Evolutionary conservation across 371 early-diverging fungal genomes (phyloP).

Genomic region (Entomophthora muscae): DNA sequence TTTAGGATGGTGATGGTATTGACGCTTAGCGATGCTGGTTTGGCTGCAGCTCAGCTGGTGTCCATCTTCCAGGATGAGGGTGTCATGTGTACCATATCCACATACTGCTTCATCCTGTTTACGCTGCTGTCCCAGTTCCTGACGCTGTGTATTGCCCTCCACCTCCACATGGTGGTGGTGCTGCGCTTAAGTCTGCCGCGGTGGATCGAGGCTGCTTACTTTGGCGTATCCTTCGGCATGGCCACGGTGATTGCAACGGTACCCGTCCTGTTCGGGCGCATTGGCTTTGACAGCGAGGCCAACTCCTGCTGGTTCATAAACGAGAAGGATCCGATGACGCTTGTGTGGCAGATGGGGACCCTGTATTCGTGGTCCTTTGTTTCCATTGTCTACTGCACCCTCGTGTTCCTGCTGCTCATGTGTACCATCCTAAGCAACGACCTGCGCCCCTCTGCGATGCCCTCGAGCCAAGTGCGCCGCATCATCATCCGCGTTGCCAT

Average conservation of each 20-base stretch:
- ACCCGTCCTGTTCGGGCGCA: not conserved
- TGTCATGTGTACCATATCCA: not conserved
- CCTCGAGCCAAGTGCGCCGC: not conserved
- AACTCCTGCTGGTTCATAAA: constrained; percentile 3
- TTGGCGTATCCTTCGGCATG: not conserved
- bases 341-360: not conserved
- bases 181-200: not conserved
- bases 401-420: not conserved
- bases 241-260: not conserved
- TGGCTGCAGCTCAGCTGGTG: not conserved
- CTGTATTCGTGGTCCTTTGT: not conserved
- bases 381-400: not conserved
- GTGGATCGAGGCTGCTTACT: not conserved
- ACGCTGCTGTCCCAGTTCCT: not conserved
- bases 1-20: not conserved
- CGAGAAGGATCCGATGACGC: not conserved
- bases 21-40: not conserved
- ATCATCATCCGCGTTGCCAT: not conserved
- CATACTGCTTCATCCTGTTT: not conserved
- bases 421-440: not conserved
- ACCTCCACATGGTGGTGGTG: not conserved
- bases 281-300: not conserved
- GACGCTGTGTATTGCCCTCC: constrained; percentile 2
- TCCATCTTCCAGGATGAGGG: not conserved
- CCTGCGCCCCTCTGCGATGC: too few species aligned